Evolutionary conservation across 176 grass and related monocot species (phyloP).

Genomic region (Oryza nivara): DNA sequence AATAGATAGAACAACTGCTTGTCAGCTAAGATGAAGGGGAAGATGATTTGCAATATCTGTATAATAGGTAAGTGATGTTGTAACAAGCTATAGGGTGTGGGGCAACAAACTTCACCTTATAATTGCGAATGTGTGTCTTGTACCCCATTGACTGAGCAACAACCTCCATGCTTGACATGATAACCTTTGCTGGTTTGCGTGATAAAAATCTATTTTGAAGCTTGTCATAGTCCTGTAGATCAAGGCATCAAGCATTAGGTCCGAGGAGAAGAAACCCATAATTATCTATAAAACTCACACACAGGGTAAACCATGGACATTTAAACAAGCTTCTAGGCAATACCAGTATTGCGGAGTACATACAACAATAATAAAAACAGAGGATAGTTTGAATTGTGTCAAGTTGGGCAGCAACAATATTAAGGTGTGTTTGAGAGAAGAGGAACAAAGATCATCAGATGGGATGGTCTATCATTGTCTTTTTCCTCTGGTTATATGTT

Average conservation of each 20-base stretch:
- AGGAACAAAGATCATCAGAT: neutral
- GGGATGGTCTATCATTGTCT: neutral
- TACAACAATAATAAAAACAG: neutral
- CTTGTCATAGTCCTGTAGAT: slow-evolving; percentile 72
- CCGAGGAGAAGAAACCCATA: slow-evolving; percentile 23
- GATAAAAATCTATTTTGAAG: slow-evolving; percentile 89
- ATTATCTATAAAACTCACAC: too few relatives aligned
- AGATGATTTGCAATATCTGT: slow-evolving; percentile 23
- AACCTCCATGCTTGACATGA: slow-evolving; percentile 96
- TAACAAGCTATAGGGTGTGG: slow-evolving; percentile 2
- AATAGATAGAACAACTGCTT: slow-evolving; percentile 9
- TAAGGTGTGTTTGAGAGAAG: too few relatives aligned
- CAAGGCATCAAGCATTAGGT: slow-evolving; percentile 34
- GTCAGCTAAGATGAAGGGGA: slow-evolving; percentile 1
- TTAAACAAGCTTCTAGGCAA: neutral
- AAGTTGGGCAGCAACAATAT: neutral
- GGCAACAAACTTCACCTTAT: slow-evolving; percentile 55
- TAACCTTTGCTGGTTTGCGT: slow-evolving; percentile 75
- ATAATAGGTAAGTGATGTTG: neutral
- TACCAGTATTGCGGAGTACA: slow-evolving; percentile 9
- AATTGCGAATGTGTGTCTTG: slow-evolving; percentile 97
- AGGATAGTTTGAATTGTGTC: neutral
- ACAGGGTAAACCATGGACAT: too few relatives aligned
- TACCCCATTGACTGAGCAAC: slow-evolving; percentile 98
- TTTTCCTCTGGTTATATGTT: neutral